phyloP scores from a whole-genome alignment of 2,329 filamentous ascomycete genomes.

The Fusarium torulosum region DNA sequence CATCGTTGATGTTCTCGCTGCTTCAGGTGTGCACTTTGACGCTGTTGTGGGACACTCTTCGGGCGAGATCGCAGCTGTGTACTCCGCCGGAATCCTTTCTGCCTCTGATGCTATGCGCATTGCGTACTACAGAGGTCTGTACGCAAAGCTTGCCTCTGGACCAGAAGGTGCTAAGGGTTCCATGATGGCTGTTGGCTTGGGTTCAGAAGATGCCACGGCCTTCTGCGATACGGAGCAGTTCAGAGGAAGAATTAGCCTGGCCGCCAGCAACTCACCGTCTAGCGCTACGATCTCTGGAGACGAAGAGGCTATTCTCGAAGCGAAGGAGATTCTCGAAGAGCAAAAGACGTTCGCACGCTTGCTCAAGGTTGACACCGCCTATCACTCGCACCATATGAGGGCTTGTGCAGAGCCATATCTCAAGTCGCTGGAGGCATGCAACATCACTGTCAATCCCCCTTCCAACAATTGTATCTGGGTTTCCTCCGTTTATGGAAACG shows the following conservation, averaged over 20 bases:
- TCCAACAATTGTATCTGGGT: slow-evolving; percentile 1
- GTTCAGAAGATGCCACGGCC: not conserved
- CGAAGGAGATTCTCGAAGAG: not conserved
- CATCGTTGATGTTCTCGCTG: not conserved
- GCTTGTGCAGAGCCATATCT: slow-evolving; percentile 14
- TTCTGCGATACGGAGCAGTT: not conserved
- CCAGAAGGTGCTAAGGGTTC: not conserved
- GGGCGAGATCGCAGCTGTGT: slow-evolving; percentile 16
- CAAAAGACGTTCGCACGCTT: not conserved
- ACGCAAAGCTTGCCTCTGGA: not conserved
- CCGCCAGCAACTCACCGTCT: slow-evolving; percentile 8
- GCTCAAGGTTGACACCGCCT: slow-evolving; percentile 12
- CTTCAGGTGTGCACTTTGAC: not conserved
- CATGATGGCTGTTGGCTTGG: slow-evolving; percentile 10
- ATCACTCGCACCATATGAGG: slow-evolving; percentile 11
- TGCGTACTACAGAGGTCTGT: slow-evolving; percentile 5
- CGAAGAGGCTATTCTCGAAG: slow-evolving; percentile 3
- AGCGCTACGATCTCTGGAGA: slow-evolving; percentile 16
- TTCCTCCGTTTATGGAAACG: slow-evolving; percentile 1
- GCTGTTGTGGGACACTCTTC: slow-evolving; percentile 15
- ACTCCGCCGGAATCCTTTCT: not conserved
- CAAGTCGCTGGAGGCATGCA: not conserved
- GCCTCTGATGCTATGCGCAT: slow-evolving; percentile 5
- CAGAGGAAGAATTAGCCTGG: not conserved
- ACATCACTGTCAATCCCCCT: not conserved